Evolutionary conservation across 768 basidiomycete genomes (phyloP).

Genomic region (Pholiota molesta): DNA sequence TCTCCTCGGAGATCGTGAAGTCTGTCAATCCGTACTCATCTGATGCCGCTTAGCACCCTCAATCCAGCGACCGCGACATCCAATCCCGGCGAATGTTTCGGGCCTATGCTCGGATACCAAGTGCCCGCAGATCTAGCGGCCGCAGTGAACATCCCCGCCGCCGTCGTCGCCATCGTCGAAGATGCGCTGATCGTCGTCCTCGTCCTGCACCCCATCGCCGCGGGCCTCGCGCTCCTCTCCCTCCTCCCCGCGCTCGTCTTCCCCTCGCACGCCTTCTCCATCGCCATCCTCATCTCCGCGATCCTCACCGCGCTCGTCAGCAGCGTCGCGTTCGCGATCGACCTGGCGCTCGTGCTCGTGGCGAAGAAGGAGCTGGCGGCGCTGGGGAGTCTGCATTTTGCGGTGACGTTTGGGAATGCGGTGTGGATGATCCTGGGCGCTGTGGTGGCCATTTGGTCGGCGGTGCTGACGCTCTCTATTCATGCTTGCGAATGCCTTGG

Average conservation of each 20-base stretch:
- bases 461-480: slow-evolving; percentile 60
- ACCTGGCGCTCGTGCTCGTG: slow-evolving; percentile 62
- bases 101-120: slow-evolving; percentile 72
- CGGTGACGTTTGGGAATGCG: slow-evolving; percentile 62
- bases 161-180: slow-evolving; percentile 49
- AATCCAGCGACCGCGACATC: slow-evolving; percentile 39
- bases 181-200: slow-evolving; percentile 56
- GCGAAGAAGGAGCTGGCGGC: slow-evolving; percentile 46
- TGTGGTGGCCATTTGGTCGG: slow-evolving; percentile 58
- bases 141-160: slow-evolving; percentile 45
- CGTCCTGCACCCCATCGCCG: slow-evolving; percentile 69
- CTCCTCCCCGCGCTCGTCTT: slow-evolving; percentile 61
- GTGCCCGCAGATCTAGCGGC: slow-evolving; percentile 51
- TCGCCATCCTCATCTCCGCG: slow-evolving; percentile 60
- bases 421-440: slow-evolving; percentile 74
- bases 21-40: slow-evolving; percentile 12
- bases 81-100: slow-evolving; percentile 55
- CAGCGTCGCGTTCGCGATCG: slow-evolving; percentile 59
- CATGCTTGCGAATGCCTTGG: slow-evolving; percentile 73
- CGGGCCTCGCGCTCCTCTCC: slow-evolving; percentile 58
- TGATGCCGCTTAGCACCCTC: slow-evolving; percentile 21
- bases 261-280: slow-evolving; percentile 54
- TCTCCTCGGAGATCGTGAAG: slow-evolving; percentile 17
- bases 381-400: slow-evolving; percentile 42
- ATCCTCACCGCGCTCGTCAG: slow-evolving; percentile 58